Evolutionary conservation across 2,329 filamentous ascomycete genomes (phyloP), one percentile per base, ranked within the genome.

Genomic region (Fusarium neocosmosporiellum): DNA sequence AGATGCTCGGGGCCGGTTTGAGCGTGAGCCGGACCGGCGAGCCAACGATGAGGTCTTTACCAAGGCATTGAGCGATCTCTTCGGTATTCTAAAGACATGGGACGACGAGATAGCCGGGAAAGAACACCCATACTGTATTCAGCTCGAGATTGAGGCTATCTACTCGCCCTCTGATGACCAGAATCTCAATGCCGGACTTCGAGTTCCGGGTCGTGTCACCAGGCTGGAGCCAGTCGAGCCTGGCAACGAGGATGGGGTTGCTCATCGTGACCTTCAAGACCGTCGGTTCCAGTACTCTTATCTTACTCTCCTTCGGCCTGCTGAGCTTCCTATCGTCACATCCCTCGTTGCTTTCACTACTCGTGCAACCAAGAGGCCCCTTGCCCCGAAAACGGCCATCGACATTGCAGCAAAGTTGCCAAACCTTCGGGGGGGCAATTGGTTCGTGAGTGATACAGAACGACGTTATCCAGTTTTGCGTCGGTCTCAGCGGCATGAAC

Each of bases 21-120:
- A 77, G 59, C 64, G 74, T 27, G 66, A 69, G 43, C 53, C 53
- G 18, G 71, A 76, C 33, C 71, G 72, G 34, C 34, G 41, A 31
- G 66, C 63, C 43, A 77, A 77, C 54, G 62, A 77, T 43, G 57
- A 71, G 54, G 71, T 61, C 31, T 77, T 76, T 29, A 75, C 74
- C 20, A 36, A 54, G 37, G 71, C 74, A 8, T 64, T 77, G 33
- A 60, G 66, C 34, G n/a, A 37, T n/a, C 68, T 77, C 29, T 72
- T 76, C 27, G 18, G 54, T 31, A 60, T 71, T 29, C 53, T 74
- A 5, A 66, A 67, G 37, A 48, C 57, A 7, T 77, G 75, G 75
- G 72, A 76, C 8, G 50, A 65, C 5, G 63, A 43, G 20, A 63
- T 37, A 24, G 36, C 22, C 24, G 69, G 63, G 27, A 41, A 36